Percentiles rank a stretch among this genome's conserved stretches.
phyloP scores from a whole-genome alignment of 192 early-diverging fungal genomes.

The Spizellomyces sp. region DNA sequence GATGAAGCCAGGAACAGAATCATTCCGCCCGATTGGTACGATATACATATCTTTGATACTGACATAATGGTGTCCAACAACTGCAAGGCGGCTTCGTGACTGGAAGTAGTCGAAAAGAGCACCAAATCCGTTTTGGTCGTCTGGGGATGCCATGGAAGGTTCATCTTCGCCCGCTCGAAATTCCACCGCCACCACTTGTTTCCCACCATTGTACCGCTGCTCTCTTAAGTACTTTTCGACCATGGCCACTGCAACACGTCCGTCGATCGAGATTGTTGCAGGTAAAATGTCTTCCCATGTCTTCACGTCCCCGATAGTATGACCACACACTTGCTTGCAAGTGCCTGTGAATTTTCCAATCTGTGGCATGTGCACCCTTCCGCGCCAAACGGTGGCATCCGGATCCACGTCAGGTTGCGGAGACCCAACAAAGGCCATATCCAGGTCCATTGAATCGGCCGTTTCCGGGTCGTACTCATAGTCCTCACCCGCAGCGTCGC shows the following conservation, averaged over 20 bases:
- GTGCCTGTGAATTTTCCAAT: constrained; percentile 60
- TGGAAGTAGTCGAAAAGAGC: constrained; percentile 65
- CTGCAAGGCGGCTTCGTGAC: constrained; percentile 63
- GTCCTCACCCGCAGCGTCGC: constrained; percentile 35
- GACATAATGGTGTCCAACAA: constrained; percentile 64
- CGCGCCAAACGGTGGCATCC: constrained; percentile 57
- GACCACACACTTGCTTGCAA: constrained; percentile 65
- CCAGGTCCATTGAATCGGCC: background rate
- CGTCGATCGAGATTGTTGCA: constrained; percentile 61
- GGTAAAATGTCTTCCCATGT: constrained; percentile 64
- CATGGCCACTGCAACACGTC: constrained; percentile 56
- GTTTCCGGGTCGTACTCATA: constrained; percentile 15
- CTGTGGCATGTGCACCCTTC: constrained; percentile 63
- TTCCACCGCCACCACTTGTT: constrained; percentile 65
- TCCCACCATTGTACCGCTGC: constrained; percentile 49
- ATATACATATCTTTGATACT: constrained; percentile 79
- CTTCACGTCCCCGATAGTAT: constrained; percentile 37
- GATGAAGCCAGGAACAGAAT: constrained; percentile 60
- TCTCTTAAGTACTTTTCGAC: constrained; percentile 63
- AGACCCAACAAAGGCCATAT: background rate
- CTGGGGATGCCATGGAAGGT: background rate
- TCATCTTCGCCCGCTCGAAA: constrained; percentile 45
- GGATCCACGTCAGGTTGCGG: constrained; percentile 5
- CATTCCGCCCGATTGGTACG: constrained; percentile 58
- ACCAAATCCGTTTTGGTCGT: background rate